Base-by-base conservation (phyloP, 2,329 filamentous ascomycete species). In the Exophiala bonariae region DNA sequence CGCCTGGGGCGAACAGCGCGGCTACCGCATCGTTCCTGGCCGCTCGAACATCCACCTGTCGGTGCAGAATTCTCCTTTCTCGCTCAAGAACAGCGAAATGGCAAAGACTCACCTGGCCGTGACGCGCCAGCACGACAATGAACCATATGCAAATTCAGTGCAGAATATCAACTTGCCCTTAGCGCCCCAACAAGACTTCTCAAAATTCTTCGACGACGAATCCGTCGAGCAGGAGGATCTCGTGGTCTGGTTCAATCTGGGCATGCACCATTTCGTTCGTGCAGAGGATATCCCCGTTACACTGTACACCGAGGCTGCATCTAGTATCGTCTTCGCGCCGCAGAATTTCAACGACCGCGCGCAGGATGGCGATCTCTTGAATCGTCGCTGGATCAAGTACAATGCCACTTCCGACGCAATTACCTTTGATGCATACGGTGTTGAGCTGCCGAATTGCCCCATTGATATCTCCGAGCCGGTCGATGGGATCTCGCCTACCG, bases 201-300 rank as follows among this genome's bases (percentile, higher is more conserved):
- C 34, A 22, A 53, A 53, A 32, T 50, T 55, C 43, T 55, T 55
- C 33, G 52, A 55, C 26, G 43, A 38, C 37, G 48, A 50, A n/a
- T 22, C 35, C 9, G 33, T 54, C 14, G 38, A 34, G 3, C 23
- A 51, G n/a, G 50, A 54, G 22, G 67, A 70, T 43, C 43, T 70
- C 4, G 73, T 77, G 2, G 53, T 76, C 3, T 78, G 74, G 68
- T 70, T 78, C 53, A 78, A 78, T 56, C 61, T 79, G 6, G 75
- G 75, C 40, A 75, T 75, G 64, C 75, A 79, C 57, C 74, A 78
- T 54, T 66, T 75, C 23, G 73, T 72, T 1, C 63, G 67, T 16
- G 63, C 66, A 26, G 66, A 67, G 50, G 67, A 70, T 43, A 54
- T 70, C 3, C 63, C 62, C 11, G 57, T 60, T 26, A 65, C 63